Evolutionary conservation across 2,329 filamentous ascomycete species (phyloP).

Genomic region (Myriosclerotinia curreyana): DNA sequence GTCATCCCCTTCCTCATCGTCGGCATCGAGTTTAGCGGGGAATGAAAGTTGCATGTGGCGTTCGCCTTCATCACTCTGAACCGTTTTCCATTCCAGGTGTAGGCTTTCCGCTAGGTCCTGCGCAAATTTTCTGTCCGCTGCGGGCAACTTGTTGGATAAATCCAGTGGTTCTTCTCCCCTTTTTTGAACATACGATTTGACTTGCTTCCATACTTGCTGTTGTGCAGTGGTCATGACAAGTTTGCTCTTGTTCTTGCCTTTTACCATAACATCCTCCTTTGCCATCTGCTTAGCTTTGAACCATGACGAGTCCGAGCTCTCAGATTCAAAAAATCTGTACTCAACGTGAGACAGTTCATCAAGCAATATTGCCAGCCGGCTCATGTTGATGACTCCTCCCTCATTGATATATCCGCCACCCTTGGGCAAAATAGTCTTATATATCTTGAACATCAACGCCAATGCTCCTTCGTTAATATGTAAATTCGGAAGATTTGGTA

Average conservation of each 20-base stretch:
- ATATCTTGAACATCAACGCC: conserved; percentile 95
- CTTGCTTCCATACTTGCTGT: conserved; percentile 74
- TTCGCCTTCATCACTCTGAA: conserved; percentile 62
- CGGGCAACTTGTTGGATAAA: conserved; percentile 69
- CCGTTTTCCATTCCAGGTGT: conserved; percentile 62
- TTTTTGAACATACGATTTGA: conserved; percentile 79
- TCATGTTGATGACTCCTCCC: conserved; percentile 84
- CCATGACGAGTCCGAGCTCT: conserved; percentile 87
- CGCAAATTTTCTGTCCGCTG: conserved; percentile 87
- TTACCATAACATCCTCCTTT: conserved; percentile 63
- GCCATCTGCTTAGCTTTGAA: conserved; percentile 80
- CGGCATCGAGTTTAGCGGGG: conserved; percentile 46
- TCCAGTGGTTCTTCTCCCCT: conserved; percentile 65
- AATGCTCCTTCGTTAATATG: conserved; percentile 98
- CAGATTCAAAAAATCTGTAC: conserved; percentile 86
- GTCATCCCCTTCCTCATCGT: conserved; percentile 58
- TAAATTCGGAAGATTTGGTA: conserved; percentile 91
- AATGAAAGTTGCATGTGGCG: conserved; percentile 64
- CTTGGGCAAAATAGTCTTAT: conserved; percentile 84
- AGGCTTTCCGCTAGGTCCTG: conserved; percentile 76
- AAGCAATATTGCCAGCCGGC: conserved; percentile 72
- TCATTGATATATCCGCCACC: conserved; percentile 97
- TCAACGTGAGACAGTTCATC: conserved; percentile 86
- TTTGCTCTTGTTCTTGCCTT: conserved; percentile 60
- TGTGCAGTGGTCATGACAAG: conserved; percentile 76